phyloP scores from a whole-genome alignment of 345 rosid genomes.

The Salix exigua region DNA sequence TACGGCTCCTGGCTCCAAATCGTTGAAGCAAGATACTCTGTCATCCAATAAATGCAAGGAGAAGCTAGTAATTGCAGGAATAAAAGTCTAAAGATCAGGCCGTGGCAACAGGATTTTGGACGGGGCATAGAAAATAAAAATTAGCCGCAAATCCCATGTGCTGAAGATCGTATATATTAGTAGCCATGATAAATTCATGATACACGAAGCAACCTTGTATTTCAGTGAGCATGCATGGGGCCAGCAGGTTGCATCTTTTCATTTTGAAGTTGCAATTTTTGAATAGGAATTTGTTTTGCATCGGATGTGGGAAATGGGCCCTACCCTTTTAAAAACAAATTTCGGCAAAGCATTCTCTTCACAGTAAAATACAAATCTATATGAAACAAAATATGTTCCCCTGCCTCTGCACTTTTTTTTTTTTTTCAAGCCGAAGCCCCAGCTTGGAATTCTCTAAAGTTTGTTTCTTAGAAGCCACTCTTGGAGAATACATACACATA shows the following conservation, averaged over 20 bases:
- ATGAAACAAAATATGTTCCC: not conserved
- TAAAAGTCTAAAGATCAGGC: not conserved
- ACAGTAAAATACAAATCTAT: not conserved
- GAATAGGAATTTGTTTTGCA: constrained; percentile 7
- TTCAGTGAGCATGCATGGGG: constrained; percentile 12
- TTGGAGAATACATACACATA: constrained; percentile 15
- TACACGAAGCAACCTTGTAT: not conserved
- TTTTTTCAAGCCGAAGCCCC: not conserved
- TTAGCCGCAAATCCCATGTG: not conserved
- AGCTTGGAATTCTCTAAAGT: constrained; percentile 11
- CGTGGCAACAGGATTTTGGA: not conserved
- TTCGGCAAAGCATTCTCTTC: not conserved
- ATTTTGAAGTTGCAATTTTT: constrained; percentile 12
- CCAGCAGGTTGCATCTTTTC: constrained; percentile 4
- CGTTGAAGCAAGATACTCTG: not conserved
- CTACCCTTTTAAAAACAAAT: not conserved
- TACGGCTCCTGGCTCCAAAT: too few species aligned
- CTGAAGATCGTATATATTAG: not conserved
- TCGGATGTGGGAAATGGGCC: not conserved
- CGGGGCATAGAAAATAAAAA: rapidly evolving
- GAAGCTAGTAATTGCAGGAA: not conserved
- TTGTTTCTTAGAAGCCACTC: constrained; percentile 75
- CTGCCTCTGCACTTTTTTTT: not conserved
- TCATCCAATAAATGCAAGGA: not conserved
- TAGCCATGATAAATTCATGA: not conserved